Conservation (phyloP, 2,329 filamentous ascomycete species). For the Penicillium psychrosexuale region DNA sequence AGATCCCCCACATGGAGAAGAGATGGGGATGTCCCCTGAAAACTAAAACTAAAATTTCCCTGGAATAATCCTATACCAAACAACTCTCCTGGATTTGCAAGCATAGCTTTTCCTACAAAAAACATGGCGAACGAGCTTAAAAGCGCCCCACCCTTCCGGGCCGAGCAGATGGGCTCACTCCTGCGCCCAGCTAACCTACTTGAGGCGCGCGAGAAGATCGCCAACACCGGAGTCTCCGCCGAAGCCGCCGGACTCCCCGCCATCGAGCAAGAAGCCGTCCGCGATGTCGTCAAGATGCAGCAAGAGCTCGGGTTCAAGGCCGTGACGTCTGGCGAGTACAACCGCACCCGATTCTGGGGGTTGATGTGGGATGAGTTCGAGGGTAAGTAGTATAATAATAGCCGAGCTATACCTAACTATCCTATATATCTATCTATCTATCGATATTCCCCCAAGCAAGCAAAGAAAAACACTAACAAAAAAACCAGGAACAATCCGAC, state of each 20-base stretch:
- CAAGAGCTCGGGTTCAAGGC: conserved; percentile 22
- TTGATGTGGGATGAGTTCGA: conserved; percentile 26
- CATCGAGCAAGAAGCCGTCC: conserved; percentile 18
- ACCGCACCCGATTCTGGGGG: conserved; percentile 25
- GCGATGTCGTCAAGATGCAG: conserved; percentile 23
- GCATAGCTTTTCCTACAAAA: background rate
- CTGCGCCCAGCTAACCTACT: conserved; percentile 20
- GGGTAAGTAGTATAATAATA: conserved; percentile 7
- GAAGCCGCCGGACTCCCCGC: conserved; percentile 19
- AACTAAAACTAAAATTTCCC: background rate
- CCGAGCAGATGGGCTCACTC: conserved; percentile 25
- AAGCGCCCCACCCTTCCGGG: conserved; percentile 23
- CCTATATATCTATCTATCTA: too few species aligned
- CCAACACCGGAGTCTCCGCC: conserved; percentile 18
- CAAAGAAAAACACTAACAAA: conserved; percentile 44
- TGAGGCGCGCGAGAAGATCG: conserved; percentile 19
- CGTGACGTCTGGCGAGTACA: conserved; percentile 22
- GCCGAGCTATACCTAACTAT: background rate
- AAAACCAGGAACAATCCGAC: conserved; percentile 44
- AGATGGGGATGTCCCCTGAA: background rate
- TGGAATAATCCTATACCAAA: background rate
- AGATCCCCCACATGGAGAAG: background rate
- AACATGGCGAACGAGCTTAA: conserved; percentile 16
- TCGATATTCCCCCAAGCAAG: background rate
- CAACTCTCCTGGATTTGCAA: background rate